Evolutionary conservation across 257 asterid genomes (phyloP).

Genomic region (Salvia rosmarinus): DNA sequence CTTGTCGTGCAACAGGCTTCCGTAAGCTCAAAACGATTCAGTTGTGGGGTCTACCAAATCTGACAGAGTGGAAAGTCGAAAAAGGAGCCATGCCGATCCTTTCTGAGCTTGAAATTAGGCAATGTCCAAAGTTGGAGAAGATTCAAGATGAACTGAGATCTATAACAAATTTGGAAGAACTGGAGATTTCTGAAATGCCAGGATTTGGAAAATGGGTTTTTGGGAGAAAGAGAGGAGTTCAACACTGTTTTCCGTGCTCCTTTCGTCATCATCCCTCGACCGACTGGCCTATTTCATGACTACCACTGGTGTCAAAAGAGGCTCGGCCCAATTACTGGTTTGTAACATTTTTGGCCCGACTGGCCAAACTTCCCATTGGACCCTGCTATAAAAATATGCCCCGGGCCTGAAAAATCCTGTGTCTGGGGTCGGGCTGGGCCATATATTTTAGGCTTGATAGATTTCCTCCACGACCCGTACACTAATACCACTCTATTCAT

Average conservation of each 20-base stretch:
- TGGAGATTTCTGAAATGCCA: constrained; percentile 5
- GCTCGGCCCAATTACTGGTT: too few species aligned
- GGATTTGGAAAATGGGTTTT: constrained; percentile 3
- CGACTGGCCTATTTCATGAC: not conserved
- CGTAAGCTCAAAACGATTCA: not conserved
- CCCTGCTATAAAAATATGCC: too few species aligned
- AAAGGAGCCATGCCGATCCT: constrained; percentile 15
- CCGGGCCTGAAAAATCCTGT: too few species aligned
- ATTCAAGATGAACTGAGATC: constrained; percentile 7
- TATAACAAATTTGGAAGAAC: not conserved
- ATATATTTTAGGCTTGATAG: too few species aligned
- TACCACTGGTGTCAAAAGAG: too few species aligned
- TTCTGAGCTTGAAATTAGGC: constrained; percentile 1
- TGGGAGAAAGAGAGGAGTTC: constrained; percentile 11
- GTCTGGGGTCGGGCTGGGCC: too few species aligned
- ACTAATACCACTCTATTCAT: too few species aligned
- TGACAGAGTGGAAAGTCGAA: constrained; percentile 12
- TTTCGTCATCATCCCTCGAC: not conserved
- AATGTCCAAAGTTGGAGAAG: constrained; percentile 4
- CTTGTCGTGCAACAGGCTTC: not conserved
- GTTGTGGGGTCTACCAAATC: not conserved
- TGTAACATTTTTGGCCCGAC: too few species aligned
- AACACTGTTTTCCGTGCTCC: constrained; percentile 17
- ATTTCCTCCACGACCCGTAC: too few species aligned
- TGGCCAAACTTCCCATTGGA: too few species aligned